Conservation (phyloP, 139 green algal species). For the Trebouxia sp. region DNA sequence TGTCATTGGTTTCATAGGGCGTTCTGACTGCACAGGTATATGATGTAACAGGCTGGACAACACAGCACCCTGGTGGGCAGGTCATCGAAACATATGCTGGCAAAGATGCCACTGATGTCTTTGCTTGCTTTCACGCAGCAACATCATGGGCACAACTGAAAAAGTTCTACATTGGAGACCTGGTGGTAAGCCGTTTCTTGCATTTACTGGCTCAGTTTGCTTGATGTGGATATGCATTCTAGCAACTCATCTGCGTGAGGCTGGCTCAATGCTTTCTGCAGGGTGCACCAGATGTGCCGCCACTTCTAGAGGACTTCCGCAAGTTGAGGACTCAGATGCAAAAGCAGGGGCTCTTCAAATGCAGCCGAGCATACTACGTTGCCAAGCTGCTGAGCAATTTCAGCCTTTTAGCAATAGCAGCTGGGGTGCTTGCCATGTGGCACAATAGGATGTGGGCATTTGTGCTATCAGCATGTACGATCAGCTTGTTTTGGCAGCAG, state of each 20-base stretch:
- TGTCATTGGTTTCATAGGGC: background rate
- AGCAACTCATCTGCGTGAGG: background rate
- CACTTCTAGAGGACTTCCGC: conserved; percentile 61
- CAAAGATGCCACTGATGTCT: conserved; percentile 69
- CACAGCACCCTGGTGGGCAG: conserved; percentile 62
- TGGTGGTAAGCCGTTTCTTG: conserved; percentile 38
- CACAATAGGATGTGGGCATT: conserved; percentile 12
- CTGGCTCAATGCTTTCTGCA: background rate
- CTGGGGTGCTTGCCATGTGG: conserved; percentile 35
- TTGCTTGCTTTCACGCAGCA: conserved; percentile 60
- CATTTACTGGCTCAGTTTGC: too few relatives aligned
- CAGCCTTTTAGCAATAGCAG: conserved; percentile 26
- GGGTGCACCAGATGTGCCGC: conserved; percentile 10
- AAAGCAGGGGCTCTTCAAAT: conserved; percentile 55
- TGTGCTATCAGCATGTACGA: conserved; percentile 45
- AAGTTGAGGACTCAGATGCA: conserved; percentile 51
- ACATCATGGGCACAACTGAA: conserved; percentile 49
- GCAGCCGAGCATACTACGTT: conserved; percentile 56
- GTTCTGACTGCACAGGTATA: conserved; percentile 51
- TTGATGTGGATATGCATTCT: too few relatives aligned
- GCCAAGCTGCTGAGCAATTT: conserved; percentile 53
- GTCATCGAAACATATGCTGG: conserved; percentile 67
- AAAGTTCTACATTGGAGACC: conserved; percentile 53
- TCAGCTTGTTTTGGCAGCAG: conserved; percentile 74
- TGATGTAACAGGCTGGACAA: conserved; percentile 58